Base-by-base conservation (phyloP, 768 basidiomycete genomes). In the Amanita exitialis region DNA sequence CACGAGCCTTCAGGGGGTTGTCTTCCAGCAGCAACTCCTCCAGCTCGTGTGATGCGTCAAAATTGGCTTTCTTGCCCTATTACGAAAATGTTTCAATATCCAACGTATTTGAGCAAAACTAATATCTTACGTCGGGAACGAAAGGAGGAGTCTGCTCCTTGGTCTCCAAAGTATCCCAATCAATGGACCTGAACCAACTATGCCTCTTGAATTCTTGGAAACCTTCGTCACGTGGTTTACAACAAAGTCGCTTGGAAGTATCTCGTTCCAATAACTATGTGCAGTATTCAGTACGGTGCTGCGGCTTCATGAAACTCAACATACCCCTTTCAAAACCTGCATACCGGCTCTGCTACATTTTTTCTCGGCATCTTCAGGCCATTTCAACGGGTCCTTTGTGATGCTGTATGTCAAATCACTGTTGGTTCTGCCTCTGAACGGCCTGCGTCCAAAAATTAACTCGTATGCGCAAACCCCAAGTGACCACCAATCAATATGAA, bases 61-160 rank as follows among this genome's bases (percentile, higher is more conserved):
- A 99, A 66, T 99, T 97, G 27, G 95, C 92, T 68, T 96, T 96
- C 72, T 97, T 98, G n/a, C 85, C 83, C 94, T 98, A 61, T 10
- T 46, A 42, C 28, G 23, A 30, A 42, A 38, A 25, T 34, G 53
- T 41, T 50, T 57, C 49, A 45, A n/a, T 51, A 27, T n/a, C 53
- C 43, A 25, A 43, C 51, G 58, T 55, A 27, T 20, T 18, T 15
- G 4, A 2, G 8, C 44, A 23, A 13, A 7, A 20, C 20, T 16
- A 37, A 35, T 44, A 12, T 72, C 81, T 57, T 63, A 86, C 86
- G 56, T 98, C 95, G 34, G 95, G 95, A 51, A 88, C 77, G 60
- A 97, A 97, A 0, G 92, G 90, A 28, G 95, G 82, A 0, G 68
- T 74, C 47, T 80, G 74, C 54, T 78, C 72, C 64, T 90, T 98